Conservation (phyloP, 2,329 filamentous ascomycete genomes). For the Orbilia ellipsospora region DNA sequence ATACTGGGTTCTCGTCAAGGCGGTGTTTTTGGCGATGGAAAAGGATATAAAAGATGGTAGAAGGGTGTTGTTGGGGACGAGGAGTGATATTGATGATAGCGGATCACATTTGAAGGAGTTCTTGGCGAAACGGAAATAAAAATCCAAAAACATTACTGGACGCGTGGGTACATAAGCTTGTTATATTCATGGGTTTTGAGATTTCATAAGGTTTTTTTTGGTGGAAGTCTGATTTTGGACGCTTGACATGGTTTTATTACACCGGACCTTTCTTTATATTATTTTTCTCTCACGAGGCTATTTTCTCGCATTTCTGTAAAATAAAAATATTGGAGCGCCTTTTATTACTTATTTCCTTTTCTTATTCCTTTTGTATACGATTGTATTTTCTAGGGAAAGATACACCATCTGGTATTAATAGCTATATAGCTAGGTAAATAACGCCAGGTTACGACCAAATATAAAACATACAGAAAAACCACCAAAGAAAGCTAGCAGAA, state of each 20-base stretch:
- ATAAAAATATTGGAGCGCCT: no score
- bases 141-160: not conserved
- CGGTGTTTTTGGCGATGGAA: constrained; percentile 49
- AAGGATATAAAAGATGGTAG: constrained; percentile 48
- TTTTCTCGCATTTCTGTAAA: no score
- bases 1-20: constrained; percentile 51
- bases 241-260: no score
- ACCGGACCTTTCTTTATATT: not conserved
- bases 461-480: not conserved
- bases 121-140: constrained; percentile 51
- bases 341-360: constrained; percentile 4
- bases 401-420: no score
- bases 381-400: no score
- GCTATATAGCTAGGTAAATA: not conserved
- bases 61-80: constrained; percentile 15
- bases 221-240: not conserved
- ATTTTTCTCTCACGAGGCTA: constrained; percentile 10
- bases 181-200: no score
- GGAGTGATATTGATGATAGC: constrained; percentile 48
- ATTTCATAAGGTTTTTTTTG: not conserved
- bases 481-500: not conserved
- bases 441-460: not conserved
- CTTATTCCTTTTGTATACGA: not conserved
- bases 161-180: no score
- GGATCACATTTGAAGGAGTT: constrained; percentile 54